Evolutionary conservation across 768 basidiomycete genomes (phyloP).

Genomic region (Leccinum incarnatum): DNA sequence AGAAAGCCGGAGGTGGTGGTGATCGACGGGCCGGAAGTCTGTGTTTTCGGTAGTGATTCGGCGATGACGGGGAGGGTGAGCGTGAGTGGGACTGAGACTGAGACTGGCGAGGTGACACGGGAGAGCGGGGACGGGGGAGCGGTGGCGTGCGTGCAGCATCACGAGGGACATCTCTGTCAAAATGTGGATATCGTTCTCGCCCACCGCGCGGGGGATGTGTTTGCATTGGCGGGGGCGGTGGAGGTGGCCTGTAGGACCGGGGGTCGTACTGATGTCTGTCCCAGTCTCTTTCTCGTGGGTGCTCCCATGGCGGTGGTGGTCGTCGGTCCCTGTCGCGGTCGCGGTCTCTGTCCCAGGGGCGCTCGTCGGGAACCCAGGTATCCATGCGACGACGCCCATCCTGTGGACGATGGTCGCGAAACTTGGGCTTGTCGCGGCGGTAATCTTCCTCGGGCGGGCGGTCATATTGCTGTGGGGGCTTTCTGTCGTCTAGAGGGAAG

Average conservation of each 20-base stretch:
- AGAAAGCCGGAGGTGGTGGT: conserved; percentile 36
- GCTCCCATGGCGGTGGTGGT: conserved; percentile 18
- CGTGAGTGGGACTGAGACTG: conserved; percentile 40
- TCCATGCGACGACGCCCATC: conserved; percentile 26
- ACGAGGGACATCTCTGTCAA: conserved; percentile 23
- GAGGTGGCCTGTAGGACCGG: conserved; percentile 19
- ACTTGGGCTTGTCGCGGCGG: conserved; percentile 30
- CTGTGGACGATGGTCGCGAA: conserved; percentile 20
- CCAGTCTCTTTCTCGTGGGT: conserved; percentile 23
- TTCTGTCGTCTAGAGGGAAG: conserved; percentile 27
- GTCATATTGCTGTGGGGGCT: conserved; percentile 32
- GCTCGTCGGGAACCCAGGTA: conserved; percentile 27
- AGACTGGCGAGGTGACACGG: conserved; percentile 24
- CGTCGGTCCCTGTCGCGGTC: conserved; percentile 31
- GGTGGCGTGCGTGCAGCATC: conserved; percentile 23
- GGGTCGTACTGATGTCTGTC: conserved; percentile 21
- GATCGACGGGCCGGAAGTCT: conserved; percentile 38
- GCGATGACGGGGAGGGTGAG: conserved; percentile 37
- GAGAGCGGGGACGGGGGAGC: conserved; percentile 21
- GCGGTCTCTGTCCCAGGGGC: conserved; percentile 22
- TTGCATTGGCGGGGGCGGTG: conserved; percentile 4
- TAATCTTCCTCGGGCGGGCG: conserved; percentile 47
- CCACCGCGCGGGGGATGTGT: conserved; percentile 14
- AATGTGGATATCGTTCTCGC: conserved; percentile 24
- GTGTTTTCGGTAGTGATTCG: conserved; percentile 32